Evolutionary conservation across 2,329 filamentous ascomycete genomes (phyloP).

Genomic region (Triangularia verruculosa): DNA sequence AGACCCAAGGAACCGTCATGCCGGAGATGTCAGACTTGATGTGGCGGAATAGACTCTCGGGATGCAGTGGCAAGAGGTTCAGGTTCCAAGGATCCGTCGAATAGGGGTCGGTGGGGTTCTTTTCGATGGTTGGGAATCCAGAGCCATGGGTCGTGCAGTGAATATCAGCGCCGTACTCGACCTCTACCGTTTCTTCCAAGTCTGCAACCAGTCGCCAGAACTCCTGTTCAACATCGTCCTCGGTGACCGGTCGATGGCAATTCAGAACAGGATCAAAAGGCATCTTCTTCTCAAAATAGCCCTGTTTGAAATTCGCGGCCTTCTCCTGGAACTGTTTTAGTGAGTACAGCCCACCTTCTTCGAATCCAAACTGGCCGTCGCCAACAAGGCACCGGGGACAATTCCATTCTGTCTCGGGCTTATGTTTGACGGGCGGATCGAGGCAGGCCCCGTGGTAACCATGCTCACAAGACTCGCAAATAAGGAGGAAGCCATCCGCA

Average conservation of each 20-base stretch:
- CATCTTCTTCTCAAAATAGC: conserved; percentile 89
- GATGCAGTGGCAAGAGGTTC: conserved; percentile 84
- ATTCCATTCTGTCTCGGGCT: conserved; percentile 89
- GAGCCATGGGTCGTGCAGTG: conserved; percentile 97
- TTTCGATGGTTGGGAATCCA: conserved; percentile 92
- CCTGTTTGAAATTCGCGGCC: conserved; percentile 90
- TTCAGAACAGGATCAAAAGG: conserved; percentile 82
- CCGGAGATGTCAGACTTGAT: conserved; percentile 98
- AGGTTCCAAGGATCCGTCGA: conserved; percentile 93
- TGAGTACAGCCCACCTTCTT: conserved; percentile 94
- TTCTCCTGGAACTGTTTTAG: conserved; percentile 95
- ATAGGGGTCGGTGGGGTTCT: conserved; percentile 81
- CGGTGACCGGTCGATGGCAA: conserved; percentile 75
- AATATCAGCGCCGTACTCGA: conserved; percentile 97
- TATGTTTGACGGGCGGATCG: conserved; percentile 75
- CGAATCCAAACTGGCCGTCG: conserved; percentile 94
- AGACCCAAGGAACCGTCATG: conserved; percentile 99
- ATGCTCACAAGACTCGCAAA: conserved; percentile 90
- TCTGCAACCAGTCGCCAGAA: conserved; percentile 96
- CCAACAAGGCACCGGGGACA: conserved; percentile 93
- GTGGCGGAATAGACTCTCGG: conserved; percentile 89
- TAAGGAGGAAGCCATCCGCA: conserved; percentile 65
- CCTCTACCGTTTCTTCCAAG: conserved; percentile 91
- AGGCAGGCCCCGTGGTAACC: conserved; percentile 85
- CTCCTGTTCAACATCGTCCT: conserved; percentile 93